Percentiles rank a stretch among this genome's conserved stretches.
phyloP scores from a whole-genome alignment of 2,329 filamentous ascomycete genomes.

The Amesomyces nigricolor region DNA sequence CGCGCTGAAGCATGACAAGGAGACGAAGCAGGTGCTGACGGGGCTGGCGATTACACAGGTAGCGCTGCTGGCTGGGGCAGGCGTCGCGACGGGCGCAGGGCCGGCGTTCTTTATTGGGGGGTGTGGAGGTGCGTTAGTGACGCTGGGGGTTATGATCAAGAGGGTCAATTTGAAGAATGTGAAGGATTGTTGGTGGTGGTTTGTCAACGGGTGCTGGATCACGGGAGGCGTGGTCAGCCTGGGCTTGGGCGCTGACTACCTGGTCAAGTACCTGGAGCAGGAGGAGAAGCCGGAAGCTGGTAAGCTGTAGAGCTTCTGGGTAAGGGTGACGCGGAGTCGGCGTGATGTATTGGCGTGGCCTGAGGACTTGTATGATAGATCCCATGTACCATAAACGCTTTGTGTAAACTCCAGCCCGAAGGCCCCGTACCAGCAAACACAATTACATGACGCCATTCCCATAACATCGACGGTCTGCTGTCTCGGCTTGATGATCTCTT shows the following conservation, averaged over 20 bases:
- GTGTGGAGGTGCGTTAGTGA: slow-evolving; percentile 57
- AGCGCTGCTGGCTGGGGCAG: slow-evolving; percentile 63
- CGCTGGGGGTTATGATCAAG: slow-evolving; percentile 61
- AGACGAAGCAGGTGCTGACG: slow-evolving; percentile 70
- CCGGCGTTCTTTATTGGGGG: slow-evolving; percentile 64
- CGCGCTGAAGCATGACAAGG: slow-evolving; percentile 68
- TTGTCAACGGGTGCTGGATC: slow-evolving; percentile 64
- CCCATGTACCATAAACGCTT: slow-evolving; percentile 10
- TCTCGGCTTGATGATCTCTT: slow-evolving; percentile 26
- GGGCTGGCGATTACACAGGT: slow-evolving; percentile 66
- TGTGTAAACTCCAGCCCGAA: neutral
- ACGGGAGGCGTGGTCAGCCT: slow-evolving; percentile 58
- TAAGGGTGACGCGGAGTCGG: neutral
- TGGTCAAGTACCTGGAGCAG: slow-evolving; percentile 41
- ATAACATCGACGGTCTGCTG: slow-evolving; percentile 7
- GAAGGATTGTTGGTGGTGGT: slow-evolving; percentile 72
- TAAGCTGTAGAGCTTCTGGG: too few species aligned
- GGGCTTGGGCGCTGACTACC: slow-evolving; percentile 56
- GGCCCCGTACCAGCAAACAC: slow-evolving; percentile 1
- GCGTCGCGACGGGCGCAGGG: slow-evolving; percentile 59
- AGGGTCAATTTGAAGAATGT: slow-evolving; percentile 60
- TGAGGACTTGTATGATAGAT: slow-evolving; percentile 6
- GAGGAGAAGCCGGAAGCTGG: slow-evolving; percentile 16
- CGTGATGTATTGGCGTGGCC: slow-evolving; percentile 7
- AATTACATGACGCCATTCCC: slow-evolving; percentile 15